Evolutionary conservation across 495 filamentous ascomycete species (phyloP).

Genomic region (Umbilicaria muhlenbergii): DNA sequence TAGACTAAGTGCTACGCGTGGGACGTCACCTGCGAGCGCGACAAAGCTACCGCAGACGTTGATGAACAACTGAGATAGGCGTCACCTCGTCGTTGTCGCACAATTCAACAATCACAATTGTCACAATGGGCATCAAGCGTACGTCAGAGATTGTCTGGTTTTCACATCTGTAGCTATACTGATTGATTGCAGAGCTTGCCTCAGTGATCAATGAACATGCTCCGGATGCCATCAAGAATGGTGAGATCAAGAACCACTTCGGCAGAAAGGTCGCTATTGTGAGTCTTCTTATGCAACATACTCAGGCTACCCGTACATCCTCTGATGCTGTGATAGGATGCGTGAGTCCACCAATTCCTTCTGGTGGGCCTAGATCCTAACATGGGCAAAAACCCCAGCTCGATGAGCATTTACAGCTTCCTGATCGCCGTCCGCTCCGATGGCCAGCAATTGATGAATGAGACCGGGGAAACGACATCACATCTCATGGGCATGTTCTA

Average conservation of each 20-base stretch:
- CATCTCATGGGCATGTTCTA: constrained; percentile 99
- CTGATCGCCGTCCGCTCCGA: constrained; percentile 93
- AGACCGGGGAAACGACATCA: constrained; percentile 88
- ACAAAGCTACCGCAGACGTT: too few relatives aligned
- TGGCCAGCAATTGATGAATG: constrained; percentile 87
- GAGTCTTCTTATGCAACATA: constrained; percentile 21
- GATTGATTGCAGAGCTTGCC: constrained; percentile 43
- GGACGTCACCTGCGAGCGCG: too few relatives aligned
- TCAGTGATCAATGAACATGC: constrained; percentile 82
- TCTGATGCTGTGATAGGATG: constrained; percentile 42
- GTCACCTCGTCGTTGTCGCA: too few relatives aligned
- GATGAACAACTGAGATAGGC: too few relatives aligned
- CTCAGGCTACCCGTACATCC: neutral
- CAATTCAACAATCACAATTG: constrained; percentile 29
- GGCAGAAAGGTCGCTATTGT: constrained; percentile 95
- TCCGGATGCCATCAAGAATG: constrained; percentile 83
- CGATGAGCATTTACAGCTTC: constrained; percentile 99
- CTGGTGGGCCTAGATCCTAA: neutral
- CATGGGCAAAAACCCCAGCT: constrained; percentile 35
- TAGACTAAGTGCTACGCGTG: too few relatives aligned
- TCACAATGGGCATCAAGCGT: constrained; percentile 88
- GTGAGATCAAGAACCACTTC: constrained; percentile 97
- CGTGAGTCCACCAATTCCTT: constrained; percentile 38
- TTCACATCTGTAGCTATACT: neutral
- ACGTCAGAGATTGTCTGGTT: constrained; percentile 3